Evolutionary conservation across 139 green algal genomes (phyloP), one percentile per base, ranked within the genome.

Genomic region (Chlamydomonas sp.): DNA sequence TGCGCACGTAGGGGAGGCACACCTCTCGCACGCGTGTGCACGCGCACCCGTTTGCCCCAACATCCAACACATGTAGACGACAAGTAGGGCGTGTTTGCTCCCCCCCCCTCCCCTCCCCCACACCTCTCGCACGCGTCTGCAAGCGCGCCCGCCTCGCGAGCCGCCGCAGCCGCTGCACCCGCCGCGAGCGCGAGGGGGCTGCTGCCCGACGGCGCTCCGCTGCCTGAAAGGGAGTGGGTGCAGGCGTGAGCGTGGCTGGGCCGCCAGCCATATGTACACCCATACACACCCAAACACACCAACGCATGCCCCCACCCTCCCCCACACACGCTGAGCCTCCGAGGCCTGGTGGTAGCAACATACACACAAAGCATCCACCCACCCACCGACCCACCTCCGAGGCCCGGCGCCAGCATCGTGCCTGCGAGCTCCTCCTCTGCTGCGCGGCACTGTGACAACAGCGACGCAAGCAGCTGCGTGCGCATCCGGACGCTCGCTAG

Each of bases 381-480:
- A 20, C 10, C 26, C 8, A 26, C 54, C 3, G 39, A 26, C 26
- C 39, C 43, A n/a, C n/a, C n/a, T 3, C 31, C 48, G 6, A 57
- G 6, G 48, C 69, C 69, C 33, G 69, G 58, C 2, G 30, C 13
- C 3, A 63, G 22, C 54, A 73, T 3, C 3, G 69, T 30, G 20
- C 35, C 35, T 3, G 8, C 16, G 6, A 69, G 5, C 29, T 75
- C 69, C 26, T 39, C 38, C 28, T 62, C 26, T 5, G 58, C 38
- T 48, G 26, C 28, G 43, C 58, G 36, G 69, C 58, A 75, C 5
- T 43, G 47, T 20, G 58, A 49, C 35, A 74, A 33, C 37, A 70
- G 35, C 0, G 71, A 67, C 36, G 47, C 48, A 2, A 72, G 66
- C 37, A 77, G 66, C 58, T 61, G 64, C 6, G 36, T 58, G 48